Conservation (phyloP, 768 basidiomycete genomes). For the Lyophyllum shimeji region DNA sequence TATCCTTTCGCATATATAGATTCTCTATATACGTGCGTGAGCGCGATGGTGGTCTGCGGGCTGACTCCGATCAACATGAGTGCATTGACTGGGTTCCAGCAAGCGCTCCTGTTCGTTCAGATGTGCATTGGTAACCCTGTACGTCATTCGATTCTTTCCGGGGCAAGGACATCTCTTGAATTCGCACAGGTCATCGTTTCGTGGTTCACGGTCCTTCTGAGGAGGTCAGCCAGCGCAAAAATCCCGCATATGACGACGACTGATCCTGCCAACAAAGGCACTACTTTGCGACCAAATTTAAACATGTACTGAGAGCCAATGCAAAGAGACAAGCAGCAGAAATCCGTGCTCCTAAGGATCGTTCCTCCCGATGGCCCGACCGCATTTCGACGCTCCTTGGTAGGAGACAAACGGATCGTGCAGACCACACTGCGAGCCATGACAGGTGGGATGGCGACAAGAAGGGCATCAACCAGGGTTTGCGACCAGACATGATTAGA, state of each 20-base stretch:
- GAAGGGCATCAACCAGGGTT: constrained; percentile 30
- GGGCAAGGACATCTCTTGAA: not conserved
- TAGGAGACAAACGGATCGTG: constrained; percentile 22
- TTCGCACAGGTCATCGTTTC: constrained; percentile 66
- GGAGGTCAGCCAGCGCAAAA: constrained; percentile 48
- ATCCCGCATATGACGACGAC: constrained; percentile 6
- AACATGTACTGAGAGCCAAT: constrained; percentile 23
- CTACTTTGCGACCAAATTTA: constrained; percentile 72
- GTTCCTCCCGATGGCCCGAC: constrained; percentile 20
- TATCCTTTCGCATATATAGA: constrained; percentile 75
- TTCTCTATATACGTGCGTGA: constrained; percentile 73
- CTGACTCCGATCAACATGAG: constrained; percentile 70
- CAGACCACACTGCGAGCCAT: constrained; percentile 25
- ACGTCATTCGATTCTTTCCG: constrained; percentile 28
- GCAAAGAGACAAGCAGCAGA: constrained; percentile 8
- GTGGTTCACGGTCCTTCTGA: constrained; percentile 79
- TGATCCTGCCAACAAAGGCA: constrained; percentile 36
- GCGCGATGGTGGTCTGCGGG: constrained; percentile 80
- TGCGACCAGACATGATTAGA: constrained; percentile 77
- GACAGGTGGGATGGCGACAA: constrained; percentile 13
- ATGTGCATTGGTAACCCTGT: constrained; percentile 81
- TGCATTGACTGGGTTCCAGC: constrained; percentile 67
- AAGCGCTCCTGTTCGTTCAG: constrained; percentile 68
- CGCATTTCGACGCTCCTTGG: constrained; percentile 32
- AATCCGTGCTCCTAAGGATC: constrained; percentile 6